These are phyloP conservation scores for Nakazawaea wickerhamii DNA, from an alignment of 805 yeast genomes.

Conservation along the genomic window DNA sequence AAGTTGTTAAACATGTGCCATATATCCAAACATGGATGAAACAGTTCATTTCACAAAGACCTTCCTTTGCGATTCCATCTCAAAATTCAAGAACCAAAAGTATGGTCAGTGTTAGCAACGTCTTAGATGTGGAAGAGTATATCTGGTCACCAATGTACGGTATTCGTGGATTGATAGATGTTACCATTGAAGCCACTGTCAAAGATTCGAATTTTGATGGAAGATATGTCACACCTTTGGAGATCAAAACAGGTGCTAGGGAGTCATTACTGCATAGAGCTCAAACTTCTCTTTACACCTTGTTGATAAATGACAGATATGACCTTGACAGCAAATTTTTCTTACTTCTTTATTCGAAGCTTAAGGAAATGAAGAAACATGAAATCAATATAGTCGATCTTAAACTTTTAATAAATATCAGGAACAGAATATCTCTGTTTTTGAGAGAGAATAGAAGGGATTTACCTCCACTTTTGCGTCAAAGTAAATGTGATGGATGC, in stretches of 20 bases:
- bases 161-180: constrained; percentile 84
- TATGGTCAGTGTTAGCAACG: constrained; percentile 50
- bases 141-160: constrained; percentile 92
- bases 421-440: constrained; percentile 64
- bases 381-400: constrained; percentile 52
- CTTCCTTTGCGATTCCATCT: constrained; percentile 11
- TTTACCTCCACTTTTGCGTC: constrained; percentile 49
- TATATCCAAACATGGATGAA: constrained; percentile 49
- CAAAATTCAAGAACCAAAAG: constrained; percentile 26
- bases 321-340: constrained; percentile 60
- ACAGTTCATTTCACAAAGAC: constrained; percentile 2
- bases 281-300: constrained; percentile 77
- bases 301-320: constrained; percentile 76
- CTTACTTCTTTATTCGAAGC: constrained; percentile 69
- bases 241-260: constrained; percentile 77
- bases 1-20: constrained; percentile 42
- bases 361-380: constrained; percentile 47
- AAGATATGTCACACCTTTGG: constrained; percentile 70
- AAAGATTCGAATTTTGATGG: constrained; percentile 30
- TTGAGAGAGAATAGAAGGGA: constrained; percentile 44
- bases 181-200: constrained; percentile 61
- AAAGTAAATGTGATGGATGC: constrained; percentile 59
- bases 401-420: constrained; percentile 58
- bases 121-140: constrained; percentile 83
- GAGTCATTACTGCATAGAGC: constrained; percentile 70